These are phyloP conservation scores for Clonostachys byssicola DNA, from an alignment of 2,329 filamentous ascomycete species.

Conservation along the genomic window DNA sequence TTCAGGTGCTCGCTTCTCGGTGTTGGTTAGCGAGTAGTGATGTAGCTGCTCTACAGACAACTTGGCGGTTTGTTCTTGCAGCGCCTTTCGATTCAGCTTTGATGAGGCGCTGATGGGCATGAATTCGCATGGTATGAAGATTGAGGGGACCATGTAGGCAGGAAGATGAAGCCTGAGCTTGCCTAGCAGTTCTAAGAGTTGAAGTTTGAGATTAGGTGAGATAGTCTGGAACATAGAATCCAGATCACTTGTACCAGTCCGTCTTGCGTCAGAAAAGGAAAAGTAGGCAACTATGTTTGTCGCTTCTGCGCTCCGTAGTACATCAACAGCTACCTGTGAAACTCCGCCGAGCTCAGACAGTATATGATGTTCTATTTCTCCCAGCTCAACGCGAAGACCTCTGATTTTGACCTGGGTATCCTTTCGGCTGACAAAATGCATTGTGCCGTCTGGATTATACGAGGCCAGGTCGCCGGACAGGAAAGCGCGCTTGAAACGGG, in stretches of 20 bases:
- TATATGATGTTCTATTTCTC: constrained; percentile 2
- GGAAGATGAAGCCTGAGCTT: constrained; percentile 2
- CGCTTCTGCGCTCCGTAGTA: neutral
- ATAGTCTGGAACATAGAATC: constrained; percentile 3
- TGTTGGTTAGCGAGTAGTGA: constrained; percentile 14
- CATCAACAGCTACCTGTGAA: constrained; percentile 1
- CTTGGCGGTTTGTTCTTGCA: constrained; percentile 1
- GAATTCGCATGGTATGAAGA: constrained; percentile 3
- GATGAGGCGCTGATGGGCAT: constrained; percentile 36
- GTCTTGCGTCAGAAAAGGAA: neutral
- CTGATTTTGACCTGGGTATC: constrained; percentile 4
- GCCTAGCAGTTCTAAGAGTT: neutral
- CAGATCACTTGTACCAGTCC: neutral
- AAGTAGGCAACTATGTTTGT: neutral
- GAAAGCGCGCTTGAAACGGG: constrained; percentile 21
- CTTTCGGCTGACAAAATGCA: constrained; percentile 44
- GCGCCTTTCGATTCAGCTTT: constrained; percentile 23
- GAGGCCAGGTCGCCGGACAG: constrained; percentile 40
- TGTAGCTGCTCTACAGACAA: constrained; percentile 6
- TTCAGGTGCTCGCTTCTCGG: constrained; percentile 3
- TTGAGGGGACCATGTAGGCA: constrained; percentile 7
- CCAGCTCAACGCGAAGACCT: constrained; percentile 2
- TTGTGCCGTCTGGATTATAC: constrained; percentile 31
- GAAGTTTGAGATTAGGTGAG: neutral
- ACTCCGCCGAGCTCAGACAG: neutral